Evolutionary conservation across 768 basidiomycete species (phyloP), one percentile per base, ranked within the genome.

Genomic region (Krasilnikovozyma curviuscula): DNA sequence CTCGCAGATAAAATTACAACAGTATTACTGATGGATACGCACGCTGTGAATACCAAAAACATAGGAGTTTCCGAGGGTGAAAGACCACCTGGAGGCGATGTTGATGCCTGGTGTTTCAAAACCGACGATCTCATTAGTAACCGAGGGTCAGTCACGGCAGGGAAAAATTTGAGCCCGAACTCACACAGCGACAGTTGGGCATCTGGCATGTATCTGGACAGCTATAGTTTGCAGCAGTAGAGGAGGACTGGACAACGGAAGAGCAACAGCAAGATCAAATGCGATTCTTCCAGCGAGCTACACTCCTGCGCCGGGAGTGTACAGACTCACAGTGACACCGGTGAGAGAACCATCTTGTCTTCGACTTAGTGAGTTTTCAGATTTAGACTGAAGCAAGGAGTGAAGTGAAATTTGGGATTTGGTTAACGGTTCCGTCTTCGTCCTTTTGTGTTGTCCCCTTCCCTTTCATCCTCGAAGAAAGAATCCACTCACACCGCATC

Each of bases 11-110:
- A n/a, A n/a, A n/a, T n/a, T n/a, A n/a, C n/a, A n/a, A n/a, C n/a
- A 35, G 28, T 10, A n/a, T n/a, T 12, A 19, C 5, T 19, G 1
- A 18, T 8, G 19, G 12, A 33, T 24, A 48, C 54, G 35, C 27
- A 55, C 50, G 80, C 80, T 41, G 76, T 79, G 68, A 77, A 79
- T 33, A 81, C 73, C 55, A 81, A 66, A 58, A 81, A 82, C 64
- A 71, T 49, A 7, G 56, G 55, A 1, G 53, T 19, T 67, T 77
- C 67, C 54, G 79, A 75, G 19, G 78, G 74, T 14, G 63, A 59
- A 10, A 82, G 66, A 3, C 79, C 81, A 5, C 44, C 43, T 44
- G 33, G 33, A 40, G 38, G 10, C 1, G 23, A 21, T 14, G 30
- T 8, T 28, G 24, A 40, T 24, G 23, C 25, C 18, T 47, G 35